Conservation (phyloP, 2,329 filamentous ascomycete genomes). For the Ophiostoma australiae region DNA sequence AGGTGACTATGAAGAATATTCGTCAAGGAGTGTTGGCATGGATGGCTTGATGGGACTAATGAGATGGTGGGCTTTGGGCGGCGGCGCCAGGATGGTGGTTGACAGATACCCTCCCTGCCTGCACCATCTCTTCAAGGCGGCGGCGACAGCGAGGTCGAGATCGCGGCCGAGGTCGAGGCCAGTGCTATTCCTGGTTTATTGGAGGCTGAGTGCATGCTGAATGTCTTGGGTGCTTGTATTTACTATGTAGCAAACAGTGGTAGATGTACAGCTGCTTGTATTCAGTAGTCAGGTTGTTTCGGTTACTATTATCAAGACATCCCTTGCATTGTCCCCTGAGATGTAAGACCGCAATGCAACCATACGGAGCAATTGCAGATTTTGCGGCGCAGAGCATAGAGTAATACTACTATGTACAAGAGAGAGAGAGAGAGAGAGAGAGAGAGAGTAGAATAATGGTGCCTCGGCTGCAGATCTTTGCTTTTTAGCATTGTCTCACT, state of each 20-base stretch:
- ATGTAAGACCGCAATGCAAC: slow-evolving; percentile 21
- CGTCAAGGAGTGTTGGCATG: not conserved
- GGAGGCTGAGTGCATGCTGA: not conserved
- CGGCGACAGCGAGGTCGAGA: not conserved
- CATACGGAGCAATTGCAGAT: slow-evolving; percentile 12
- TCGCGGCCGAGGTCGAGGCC: too few relatives aligned
- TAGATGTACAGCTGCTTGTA: not conserved
- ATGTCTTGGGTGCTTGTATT: not conserved
- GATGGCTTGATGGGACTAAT: not conserved
- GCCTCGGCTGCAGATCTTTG: slow-evolving; percentile 5
- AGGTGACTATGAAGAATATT: not conserved
- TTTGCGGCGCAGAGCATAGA: not conserved
- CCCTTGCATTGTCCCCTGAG: slow-evolving; percentile 9
- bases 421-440: not conserved
- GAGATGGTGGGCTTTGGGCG: not conserved
- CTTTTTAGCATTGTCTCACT: not conserved
- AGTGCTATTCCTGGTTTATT: not conserved
- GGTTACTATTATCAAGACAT: not conserved
- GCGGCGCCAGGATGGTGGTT: not conserved
- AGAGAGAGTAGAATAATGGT: not conserved
- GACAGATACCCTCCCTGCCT: not conserved
- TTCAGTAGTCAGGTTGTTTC: not conserved
- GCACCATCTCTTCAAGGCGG: not conserved
- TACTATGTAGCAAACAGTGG: not conserved
- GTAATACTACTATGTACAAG: not conserved